Evolutionary conservation across 495 filamentous ascomycete genomes (phyloP).

Genomic region (Penicillium salamii): DNA sequence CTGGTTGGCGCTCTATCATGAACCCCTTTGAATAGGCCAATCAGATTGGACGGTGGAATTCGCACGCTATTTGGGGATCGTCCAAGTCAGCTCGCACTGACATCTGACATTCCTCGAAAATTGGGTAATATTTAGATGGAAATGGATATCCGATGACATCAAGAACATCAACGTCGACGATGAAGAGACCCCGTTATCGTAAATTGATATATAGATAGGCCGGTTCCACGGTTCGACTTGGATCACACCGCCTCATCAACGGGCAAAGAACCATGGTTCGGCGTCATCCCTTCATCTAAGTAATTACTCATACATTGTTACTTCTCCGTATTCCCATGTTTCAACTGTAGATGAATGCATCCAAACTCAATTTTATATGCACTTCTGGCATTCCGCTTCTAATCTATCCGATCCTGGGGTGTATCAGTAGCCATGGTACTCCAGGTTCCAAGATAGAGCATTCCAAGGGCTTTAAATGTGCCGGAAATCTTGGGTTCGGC

Average conservation of each 20-base stretch:
- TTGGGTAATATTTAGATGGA: not conserved
- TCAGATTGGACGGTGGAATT: constrained; percentile 10
- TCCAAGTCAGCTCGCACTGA: constrained; percentile 29
- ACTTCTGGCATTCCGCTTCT: too few species aligned
- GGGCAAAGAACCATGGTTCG: constrained; percentile 22
- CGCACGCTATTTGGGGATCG: constrained; percentile 15
- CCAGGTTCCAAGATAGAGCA: constrained; percentile 1
- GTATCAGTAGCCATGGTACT: not conserved
- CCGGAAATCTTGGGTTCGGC: constrained; percentile 21
- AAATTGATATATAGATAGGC: not conserved
- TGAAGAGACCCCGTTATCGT: not conserved
- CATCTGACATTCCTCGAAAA: constrained; percentile 28
- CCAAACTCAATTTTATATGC: not conserved
- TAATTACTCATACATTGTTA: too few species aligned
- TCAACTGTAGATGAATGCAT: not conserved
- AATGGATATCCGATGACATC: constrained; percentile 5
- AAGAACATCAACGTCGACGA: not conserved
- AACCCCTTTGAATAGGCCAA: constrained; percentile 12
- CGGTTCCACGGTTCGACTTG: not conserved
- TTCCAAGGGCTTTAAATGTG: constrained; percentile 11
- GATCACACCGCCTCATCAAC: constrained; percentile 2
- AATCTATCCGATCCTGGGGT: constrained; percentile 14
- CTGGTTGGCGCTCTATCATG: constrained; percentile 14
- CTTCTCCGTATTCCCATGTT: not conserved
- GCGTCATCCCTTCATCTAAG: constrained; percentile 19